phyloP scores from a whole-genome alignment of 305 asterid genomes.

The Salvia sclarea region DNA sequence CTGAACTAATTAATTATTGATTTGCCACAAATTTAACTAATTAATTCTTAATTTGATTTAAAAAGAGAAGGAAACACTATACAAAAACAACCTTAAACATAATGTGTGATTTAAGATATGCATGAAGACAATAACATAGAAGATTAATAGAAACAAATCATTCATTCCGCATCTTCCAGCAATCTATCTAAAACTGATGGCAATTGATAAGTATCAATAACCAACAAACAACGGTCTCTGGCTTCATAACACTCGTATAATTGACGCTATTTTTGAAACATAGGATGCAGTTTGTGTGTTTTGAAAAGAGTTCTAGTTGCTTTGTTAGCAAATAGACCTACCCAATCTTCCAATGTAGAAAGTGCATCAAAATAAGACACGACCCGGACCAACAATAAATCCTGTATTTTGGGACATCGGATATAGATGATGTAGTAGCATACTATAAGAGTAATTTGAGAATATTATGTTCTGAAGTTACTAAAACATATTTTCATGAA shows the following conservation, averaged over 20 bases:
- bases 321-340: not conserved
- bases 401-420: conserved; percentile 2
- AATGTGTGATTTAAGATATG: not conserved
- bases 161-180: not conserved
- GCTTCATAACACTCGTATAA: not conserved
- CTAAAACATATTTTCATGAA: conserved; percentile 1
- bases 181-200: conserved; percentile 10
- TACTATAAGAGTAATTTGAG: not conserved
- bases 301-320: not conserved
- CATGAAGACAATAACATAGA: conserved; percentile 11
- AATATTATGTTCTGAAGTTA: not conserved
- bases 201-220: not conserved
- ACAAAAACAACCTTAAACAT: not conserved
- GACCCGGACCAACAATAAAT: not conserved
- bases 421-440: not conserved
- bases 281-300: not conserved
- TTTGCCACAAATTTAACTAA: conserved; percentile 17
- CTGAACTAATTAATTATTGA: not conserved
- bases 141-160: conserved; percentile 1
- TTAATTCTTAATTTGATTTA: not conserved
- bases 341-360: not conserved
- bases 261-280: not conserved
- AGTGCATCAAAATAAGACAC: not conserved
- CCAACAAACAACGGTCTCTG: not conserved
- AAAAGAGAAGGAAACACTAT: conserved; percentile 10